Conservation (phyloP, 1,284 basidiomycete species). For the Fomitiporia mediterranea region DNA sequence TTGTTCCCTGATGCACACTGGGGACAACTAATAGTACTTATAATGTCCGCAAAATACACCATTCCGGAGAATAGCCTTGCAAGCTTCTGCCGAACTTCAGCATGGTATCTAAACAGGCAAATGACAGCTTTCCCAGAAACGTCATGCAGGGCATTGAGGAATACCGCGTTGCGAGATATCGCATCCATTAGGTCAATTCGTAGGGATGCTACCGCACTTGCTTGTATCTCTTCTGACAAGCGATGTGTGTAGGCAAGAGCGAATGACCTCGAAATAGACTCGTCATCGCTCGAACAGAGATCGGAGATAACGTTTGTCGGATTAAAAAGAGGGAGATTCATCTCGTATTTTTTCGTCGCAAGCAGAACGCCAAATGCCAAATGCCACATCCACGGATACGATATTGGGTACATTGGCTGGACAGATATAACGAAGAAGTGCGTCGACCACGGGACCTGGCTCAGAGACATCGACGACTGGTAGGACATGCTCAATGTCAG, state of each 20-base stretch:
- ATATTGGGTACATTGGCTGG: constrained; percentile 29
- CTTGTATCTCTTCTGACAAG: not conserved
- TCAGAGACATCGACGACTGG: constrained; percentile 57
- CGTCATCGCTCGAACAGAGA: not conserved
- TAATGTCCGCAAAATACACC: too few relatives aligned
- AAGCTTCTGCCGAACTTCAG: not conserved
- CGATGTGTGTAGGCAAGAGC: not conserved
- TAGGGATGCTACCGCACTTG: not conserved
- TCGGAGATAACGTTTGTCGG: not conserved
- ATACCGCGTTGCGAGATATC: not conserved
- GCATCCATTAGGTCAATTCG: not conserved
- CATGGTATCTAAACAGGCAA: not conserved
- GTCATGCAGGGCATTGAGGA: not conserved
- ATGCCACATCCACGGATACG: not conserved
- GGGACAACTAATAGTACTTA: too few relatives aligned
- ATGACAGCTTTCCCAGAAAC: not conserved
- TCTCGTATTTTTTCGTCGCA: not conserved
- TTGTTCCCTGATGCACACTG: too few relatives aligned
- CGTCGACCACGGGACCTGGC: constrained; percentile 36
- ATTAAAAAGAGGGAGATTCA: not conserved
- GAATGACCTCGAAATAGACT: not conserved
- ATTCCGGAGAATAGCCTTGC: not conserved
- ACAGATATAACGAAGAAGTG: constrained; percentile 50
- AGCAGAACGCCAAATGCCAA: not conserved
- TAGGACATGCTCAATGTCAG: not conserved